A percentile compares a stretch with the other conserved stretches of the same genome.
These are phyloP conservation scores for Pseudoperonospora humuli DNA, from an alignment of 352 stramenopile genomes.

Conservation along the genomic window DNA sequence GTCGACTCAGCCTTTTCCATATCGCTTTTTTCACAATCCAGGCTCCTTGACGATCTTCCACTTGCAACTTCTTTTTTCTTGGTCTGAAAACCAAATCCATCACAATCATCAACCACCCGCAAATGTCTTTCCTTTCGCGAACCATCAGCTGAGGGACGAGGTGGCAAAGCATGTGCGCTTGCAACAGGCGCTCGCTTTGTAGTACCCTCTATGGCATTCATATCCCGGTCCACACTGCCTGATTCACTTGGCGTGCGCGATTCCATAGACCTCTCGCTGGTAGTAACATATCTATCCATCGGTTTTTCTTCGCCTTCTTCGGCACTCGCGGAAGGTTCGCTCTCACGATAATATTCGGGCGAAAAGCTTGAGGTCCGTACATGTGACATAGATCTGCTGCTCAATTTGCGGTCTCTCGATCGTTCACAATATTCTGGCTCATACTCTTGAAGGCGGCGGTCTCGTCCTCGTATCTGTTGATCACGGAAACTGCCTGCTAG, in stretches of 20 bases:
- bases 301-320: constrained; percentile 41
- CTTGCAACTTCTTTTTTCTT: constrained; percentile 5
- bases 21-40: neutral
- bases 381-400: constrained; percentile 22
- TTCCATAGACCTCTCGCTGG: constrained; percentile 16
- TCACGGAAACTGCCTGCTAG: constrained; percentile 26
- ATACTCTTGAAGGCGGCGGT: constrained; percentile 14
- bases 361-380: constrained; percentile 23
- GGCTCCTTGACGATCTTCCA: neutral
- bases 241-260: constrained; percentile 24
- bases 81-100: constrained; percentile 2
- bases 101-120: constrained; percentile 3
- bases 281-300: constrained; percentile 16
- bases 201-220: constrained; percentile 9
- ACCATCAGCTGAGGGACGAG: constrained; percentile 26
- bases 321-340: constrained; percentile 19
- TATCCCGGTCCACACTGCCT: constrained; percentile 19
- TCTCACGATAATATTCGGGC: constrained; percentile 22
- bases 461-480: constrained; percentile 28
- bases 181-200: constrained; percentile 16
- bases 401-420: constrained; percentile 6
- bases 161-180: constrained; percentile 20
- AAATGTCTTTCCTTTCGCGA: constrained; percentile 17
- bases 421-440: constrained; percentile 20
- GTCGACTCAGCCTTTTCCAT: neutral